A percentile compares a stretch with the other conserved stretches of the same genome.
Conservation (phyloP, 2,329 filamentous ascomycete genomes). For the Trichoderma sp. region DNA sequence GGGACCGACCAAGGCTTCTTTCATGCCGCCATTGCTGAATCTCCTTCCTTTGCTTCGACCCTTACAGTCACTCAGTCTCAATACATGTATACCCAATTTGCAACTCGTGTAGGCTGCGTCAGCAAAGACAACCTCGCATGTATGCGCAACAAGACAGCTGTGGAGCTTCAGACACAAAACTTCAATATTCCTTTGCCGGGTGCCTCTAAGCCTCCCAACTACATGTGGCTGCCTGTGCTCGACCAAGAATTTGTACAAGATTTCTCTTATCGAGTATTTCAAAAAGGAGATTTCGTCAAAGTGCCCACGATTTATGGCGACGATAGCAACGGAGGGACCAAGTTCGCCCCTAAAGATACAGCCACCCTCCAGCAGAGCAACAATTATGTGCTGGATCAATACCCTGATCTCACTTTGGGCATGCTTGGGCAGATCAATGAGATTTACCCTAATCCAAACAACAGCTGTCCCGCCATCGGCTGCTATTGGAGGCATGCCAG, state of each 20-base stretch:
- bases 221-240: constrained; percentile 59
- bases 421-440: constrained; percentile 41
- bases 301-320: constrained; percentile 57
- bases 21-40: constrained; percentile 55
- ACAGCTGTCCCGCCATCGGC: constrained; percentile 40
- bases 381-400: constrained; percentile 42
- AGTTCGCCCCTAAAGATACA: constrained; percentile 40
- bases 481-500: constrained; percentile 46
- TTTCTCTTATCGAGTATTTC: constrained; percentile 54
- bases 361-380: constrained; percentile 42
- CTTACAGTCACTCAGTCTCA: constrained; percentile 51
- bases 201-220: constrained; percentile 45
- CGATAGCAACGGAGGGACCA: constrained; percentile 46
- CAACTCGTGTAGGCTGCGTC: constrained; percentile 48
- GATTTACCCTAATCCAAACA: constrained; percentile 44
- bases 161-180: constrained; percentile 50
- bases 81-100: constrained; percentile 57
- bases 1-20: constrained; percentile 55
- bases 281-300: constrained; percentile 54
- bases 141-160: constrained; percentile 48
- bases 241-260: constrained; percentile 58
- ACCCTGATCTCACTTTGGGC: constrained; percentile 40
- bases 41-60: constrained; percentile 55
- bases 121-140: constrained; percentile 49
- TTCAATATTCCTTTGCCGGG: constrained; percentile 43